Evolutionary conservation across 805 yeast genomes (phyloP), one percentile per base, ranked within the genome.

Genomic region (Clavispora phyllophila): DNA sequence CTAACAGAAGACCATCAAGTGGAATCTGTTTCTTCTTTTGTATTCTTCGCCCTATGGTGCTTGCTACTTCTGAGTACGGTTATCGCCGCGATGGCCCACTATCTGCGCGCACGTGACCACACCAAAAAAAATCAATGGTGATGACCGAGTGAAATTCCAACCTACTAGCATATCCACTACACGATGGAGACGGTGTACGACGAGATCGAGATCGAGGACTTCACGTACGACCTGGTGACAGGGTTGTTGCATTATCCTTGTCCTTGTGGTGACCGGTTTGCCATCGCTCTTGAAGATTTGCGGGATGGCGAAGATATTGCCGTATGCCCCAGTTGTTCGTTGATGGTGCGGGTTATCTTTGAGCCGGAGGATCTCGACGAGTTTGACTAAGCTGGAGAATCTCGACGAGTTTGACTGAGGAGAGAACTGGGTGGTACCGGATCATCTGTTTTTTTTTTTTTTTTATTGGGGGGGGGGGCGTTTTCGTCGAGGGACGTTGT

Each of bases 241-340:
- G 89, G 85, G 61, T 65, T 87, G 20, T 87, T 90, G 65, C 84
- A 88, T 39, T 91, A 90, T 56, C 99, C 99, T 4, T 93, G 99
- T 71, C 99, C 99, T 1, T 93, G 99, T 64, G 99, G 99, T 9
- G 99, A 93, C 63, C 75, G 81, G 57, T 93, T 93, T 65, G 95
- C 91, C 58, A 86, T 93, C 22, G 72, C 79, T 24, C 71, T 89
- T 39, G 93, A 84, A 54, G 99, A 93, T 59, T 71, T 93, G 62
- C 70, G 73, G 47, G 96, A 89, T 53, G 99, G 97, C 8, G 95
- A 87, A 54, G 89, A 88, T 47, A 81, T 88, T 24, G 99, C 99
- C 0, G 95, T 91, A 14, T 93, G 99, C 63, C 99, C 99, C 23
- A 84, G 95, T 43, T 93, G 99, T 65, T 86, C 96, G 17, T 70